Evolutionary conservation across 108 stramenopile species (phyloP).

Genomic region (Licmophora abbreviata): DNA sequence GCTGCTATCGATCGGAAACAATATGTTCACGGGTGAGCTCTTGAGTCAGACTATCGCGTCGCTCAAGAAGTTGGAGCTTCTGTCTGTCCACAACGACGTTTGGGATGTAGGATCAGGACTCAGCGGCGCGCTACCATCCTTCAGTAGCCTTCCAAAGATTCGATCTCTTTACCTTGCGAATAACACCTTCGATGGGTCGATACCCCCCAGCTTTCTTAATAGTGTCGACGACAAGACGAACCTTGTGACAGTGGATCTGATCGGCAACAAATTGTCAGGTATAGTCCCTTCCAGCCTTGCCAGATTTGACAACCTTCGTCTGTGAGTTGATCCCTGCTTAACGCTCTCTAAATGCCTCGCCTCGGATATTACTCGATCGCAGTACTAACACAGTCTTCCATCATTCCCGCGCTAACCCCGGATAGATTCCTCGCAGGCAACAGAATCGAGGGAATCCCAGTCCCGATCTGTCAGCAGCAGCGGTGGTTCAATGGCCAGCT

Average conservation of each 20-base stretch:
- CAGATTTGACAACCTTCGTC: slow-evolving; percentile 20
- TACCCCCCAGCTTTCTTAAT: slow-evolving; percentile 27
- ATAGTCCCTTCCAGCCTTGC: slow-evolving; percentile 24
- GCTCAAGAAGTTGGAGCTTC: slow-evolving; percentile 30
- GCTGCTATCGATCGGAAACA: slow-evolving; percentile 21
- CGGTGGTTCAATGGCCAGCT: slow-evolving; percentile 60
- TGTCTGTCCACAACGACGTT: slow-evolving; percentile 27
- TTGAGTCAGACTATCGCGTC: slow-evolving; percentile 20
- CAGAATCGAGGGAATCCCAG: slow-evolving; percentile 49
- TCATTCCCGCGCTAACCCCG: too few species aligned
- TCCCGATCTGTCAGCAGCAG: slow-evolving; percentile 45
- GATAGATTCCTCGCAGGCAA: slow-evolving; percentile 59
- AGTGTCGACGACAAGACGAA: slow-evolving; percentile 22
- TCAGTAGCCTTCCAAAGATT: slow-evolving; percentile 23
- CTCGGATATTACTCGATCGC: neutral
- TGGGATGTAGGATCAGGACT: slow-evolving; percentile 9
- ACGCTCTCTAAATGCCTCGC: neutral
- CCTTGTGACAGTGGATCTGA: slow-evolving; percentile 29
- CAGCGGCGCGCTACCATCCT: slow-evolving; percentile 25
- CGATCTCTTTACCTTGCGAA: slow-evolving; percentile 27
- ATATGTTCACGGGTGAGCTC: slow-evolving; percentile 34
- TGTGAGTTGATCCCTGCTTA: too few species aligned
- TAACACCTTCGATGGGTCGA: slow-evolving; percentile 29
- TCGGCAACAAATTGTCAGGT: slow-evolving; percentile 26
- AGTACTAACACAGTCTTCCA: neutral